Conservation (phyloP, 2,329 filamentous ascomycete species). For the Calonectria naviculata region DNA sequence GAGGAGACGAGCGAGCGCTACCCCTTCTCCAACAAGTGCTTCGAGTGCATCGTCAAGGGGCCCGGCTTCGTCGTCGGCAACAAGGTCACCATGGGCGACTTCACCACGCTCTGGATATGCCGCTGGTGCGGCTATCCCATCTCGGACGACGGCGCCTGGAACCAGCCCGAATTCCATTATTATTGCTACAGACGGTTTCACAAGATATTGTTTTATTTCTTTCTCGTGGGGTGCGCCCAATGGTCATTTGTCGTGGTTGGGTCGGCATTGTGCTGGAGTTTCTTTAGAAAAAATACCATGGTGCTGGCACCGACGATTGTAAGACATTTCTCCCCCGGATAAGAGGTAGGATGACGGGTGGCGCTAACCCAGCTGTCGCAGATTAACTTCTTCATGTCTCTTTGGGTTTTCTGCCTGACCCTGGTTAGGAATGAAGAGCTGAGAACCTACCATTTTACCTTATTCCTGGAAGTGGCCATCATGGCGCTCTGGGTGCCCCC, state of each 20-base stretch:
- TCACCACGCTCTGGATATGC: constrained; percentile 50
- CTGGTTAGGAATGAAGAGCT: constrained; percentile 46
- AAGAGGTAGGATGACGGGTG: background rate
- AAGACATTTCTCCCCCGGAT: constrained; percentile 28
- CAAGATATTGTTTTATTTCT: constrained; percentile 49
- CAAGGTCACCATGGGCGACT: constrained; percentile 51
- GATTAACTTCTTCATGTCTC: constrained; percentile 51
- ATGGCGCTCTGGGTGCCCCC: constrained; percentile 40
- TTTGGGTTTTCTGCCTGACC: constrained; percentile 48
- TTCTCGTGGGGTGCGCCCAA: constrained; percentile 52
- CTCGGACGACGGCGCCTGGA: constrained; percentile 40
- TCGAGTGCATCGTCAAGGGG: constrained; percentile 50
- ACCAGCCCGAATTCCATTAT: constrained; percentile 53
- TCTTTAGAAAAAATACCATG: constrained; percentile 43
- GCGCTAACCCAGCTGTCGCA: constrained; percentile 23
- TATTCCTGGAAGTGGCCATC: constrained; percentile 47
- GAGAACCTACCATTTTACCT: constrained; percentile 53
- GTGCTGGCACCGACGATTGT: constrained; percentile 50
- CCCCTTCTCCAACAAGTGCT: constrained; percentile 53
- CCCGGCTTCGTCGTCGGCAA: constrained; percentile 51
- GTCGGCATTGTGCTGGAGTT: constrained; percentile 51
- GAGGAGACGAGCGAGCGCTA: constrained; percentile 43
- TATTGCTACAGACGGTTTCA: constrained; percentile 53
- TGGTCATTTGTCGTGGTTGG: constrained; percentile 48
- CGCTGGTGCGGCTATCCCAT: constrained; percentile 58